Percentiles rank a stretch among this genome's conserved stretches.
phyloP scores from a whole-genome alignment of 176 grass and related monocot species.

The Paspalum notatum region DNA sequence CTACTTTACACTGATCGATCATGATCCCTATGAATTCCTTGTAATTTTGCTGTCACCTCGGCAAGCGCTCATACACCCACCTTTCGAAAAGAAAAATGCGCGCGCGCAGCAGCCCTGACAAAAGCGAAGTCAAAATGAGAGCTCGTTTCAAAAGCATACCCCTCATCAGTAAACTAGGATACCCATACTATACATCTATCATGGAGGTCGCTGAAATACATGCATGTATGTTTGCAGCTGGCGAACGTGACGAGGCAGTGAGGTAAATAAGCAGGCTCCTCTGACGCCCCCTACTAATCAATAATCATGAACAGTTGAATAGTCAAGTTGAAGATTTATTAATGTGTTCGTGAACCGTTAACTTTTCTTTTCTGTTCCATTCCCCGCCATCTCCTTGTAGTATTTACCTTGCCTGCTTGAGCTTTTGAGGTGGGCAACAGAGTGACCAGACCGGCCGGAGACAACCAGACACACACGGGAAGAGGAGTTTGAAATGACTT shows the following conservation, averaged over 20 bases:
- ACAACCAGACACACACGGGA: constrained; percentile 19
- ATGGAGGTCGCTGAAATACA: constrained; percentile 33
- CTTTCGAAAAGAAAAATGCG: constrained; percentile 57
- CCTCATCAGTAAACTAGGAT: constrained; percentile 13
- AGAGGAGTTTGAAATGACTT: constrained; percentile 45
- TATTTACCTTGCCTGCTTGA: constrained; percentile 1
- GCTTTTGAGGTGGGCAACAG: constrained; percentile 19
- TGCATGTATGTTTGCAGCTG: neutral
- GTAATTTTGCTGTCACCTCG: constrained; percentile 50
- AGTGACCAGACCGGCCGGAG: constrained; percentile 36
- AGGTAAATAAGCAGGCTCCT: constrained; percentile 31
- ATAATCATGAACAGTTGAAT: constrained; percentile 29
- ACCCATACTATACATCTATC: neutral
- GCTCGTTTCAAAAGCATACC: constrained; percentile 44
- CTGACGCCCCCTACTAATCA: neutral
- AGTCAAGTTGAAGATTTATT: neutral
- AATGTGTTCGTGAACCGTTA: neutral
- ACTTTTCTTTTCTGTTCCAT: constrained; percentile 9
- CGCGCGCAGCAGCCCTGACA: constrained; percentile 44
- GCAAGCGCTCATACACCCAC: constrained; percentile 32
- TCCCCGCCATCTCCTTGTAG: neutral
- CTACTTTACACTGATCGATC: constrained; percentile 54
- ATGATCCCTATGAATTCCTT: constrained; percentile 71
- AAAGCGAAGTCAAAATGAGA: constrained; percentile 60
- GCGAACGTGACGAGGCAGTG: constrained; percentile 27